Percentiles rank a stretch among this genome's conserved stretches.
Evolutionary conservation across 169 alveolate species (phyloP).

Genomic region (Plasmodium gonderi): DNA sequence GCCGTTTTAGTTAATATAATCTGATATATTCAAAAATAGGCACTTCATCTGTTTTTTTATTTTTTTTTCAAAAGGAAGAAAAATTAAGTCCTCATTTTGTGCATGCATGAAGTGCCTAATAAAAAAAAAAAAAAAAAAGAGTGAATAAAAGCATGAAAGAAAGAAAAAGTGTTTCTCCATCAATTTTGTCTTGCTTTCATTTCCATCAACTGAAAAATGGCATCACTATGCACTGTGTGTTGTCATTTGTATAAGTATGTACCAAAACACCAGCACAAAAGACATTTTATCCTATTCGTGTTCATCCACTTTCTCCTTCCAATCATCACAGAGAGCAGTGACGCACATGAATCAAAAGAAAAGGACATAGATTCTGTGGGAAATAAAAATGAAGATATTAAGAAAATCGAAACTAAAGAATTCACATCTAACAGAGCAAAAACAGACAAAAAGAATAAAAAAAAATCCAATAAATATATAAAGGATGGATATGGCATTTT

Average conservation of each 20-base stretch:
- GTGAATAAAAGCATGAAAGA: too few relatives aligned
- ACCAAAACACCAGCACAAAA: background rate
- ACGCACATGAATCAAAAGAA: background rate
- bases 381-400: constrained; percentile 27
- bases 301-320: background rate
- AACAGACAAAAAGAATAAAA: constrained; percentile 35
- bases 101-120: background rate
- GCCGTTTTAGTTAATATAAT: too few relatives aligned
- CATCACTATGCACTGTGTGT: too few relatives aligned
- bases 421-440: background rate
- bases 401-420: constrained; percentile 19
- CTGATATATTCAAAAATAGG: background rate
- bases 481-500: constrained; percentile 62
- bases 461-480: constrained; percentile 18
- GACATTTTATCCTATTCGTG: background rate
- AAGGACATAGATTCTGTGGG: background rate
- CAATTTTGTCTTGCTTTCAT: too few relatives aligned
- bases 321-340: constrained; percentile 9
- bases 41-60: background rate
- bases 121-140: too few relatives aligned
- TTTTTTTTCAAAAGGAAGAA: background rate
- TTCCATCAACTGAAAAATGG: too few relatives aligned
- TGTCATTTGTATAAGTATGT: too few relatives aligned
- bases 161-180: too few relatives aligned
- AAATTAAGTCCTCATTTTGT: background rate